Percentiles rank a stretch among this genome's conserved stretches.
phyloP scores from a whole-genome alignment of 305 asterid species.

The Solanum hybrid region DNA sequence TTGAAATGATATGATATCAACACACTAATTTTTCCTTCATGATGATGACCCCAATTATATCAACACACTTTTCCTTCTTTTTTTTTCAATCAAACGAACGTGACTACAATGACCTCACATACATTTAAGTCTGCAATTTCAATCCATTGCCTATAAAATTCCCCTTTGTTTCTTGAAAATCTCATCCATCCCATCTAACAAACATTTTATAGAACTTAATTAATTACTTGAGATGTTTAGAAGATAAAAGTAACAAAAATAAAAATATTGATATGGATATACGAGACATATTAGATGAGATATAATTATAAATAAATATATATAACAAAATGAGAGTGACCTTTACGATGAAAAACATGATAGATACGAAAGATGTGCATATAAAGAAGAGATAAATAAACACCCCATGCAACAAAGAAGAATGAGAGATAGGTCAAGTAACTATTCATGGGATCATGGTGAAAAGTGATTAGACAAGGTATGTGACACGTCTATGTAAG shows the following conservation, averaged over 20 bases:
- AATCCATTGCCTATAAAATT: conserved; percentile 4
- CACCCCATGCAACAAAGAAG: background rate
- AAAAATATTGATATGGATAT: too few relatives aligned
- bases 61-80: background rate
- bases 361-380: fast-evolving
- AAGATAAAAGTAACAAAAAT: too few relatives aligned
- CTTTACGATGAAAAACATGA: too few relatives aligned
- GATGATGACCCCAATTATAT: background rate
- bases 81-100: background rate
- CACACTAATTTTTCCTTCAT: background rate
- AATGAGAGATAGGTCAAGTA: fast-evolving
- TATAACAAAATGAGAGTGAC: background rate
- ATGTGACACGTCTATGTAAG: background rate
- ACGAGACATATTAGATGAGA: too few relatives aligned
- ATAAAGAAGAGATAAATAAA: too few relatives aligned
- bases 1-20: background rate
- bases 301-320: too few relatives aligned
- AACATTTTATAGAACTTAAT: too few relatives aligned
- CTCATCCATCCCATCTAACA: background rate
- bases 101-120: background rate
- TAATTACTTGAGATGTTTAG: too few relatives aligned
- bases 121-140: background rate
- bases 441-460: background rate
- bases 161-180: background rate
- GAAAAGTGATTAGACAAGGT: background rate